phyloP scores from a whole-genome alignment of 139 green algal genomes.

The Gonium pectorale region DNA sequence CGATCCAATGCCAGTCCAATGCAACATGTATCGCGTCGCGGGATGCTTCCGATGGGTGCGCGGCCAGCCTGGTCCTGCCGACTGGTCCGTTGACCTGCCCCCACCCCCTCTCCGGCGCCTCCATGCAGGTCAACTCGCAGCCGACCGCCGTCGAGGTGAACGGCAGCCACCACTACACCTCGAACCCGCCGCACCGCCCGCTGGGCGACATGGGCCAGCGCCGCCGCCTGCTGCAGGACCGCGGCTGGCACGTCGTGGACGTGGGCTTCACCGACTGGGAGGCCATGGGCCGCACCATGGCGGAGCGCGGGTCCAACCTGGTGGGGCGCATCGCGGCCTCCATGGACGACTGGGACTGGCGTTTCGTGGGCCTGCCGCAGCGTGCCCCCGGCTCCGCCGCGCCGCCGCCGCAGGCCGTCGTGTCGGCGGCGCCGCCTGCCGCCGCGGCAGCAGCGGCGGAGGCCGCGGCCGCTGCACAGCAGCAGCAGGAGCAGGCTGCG shows the following conservation, averaged over 20 bases:
- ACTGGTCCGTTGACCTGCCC: no score
- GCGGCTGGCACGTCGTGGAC: slow-evolving; percentile 57
- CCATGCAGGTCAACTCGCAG: slow-evolving; percentile 42
- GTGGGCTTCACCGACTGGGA: slow-evolving; percentile 57
- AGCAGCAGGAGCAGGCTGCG: background rate
- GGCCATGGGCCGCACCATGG: slow-evolving; percentile 1
- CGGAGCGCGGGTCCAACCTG: slow-evolving; percentile 16
- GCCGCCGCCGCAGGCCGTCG: slow-evolving; percentile 10
- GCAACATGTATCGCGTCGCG: no score
- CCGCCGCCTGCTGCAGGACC: slow-evolving; percentile 53
- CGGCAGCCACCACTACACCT: slow-evolving; percentile 60
- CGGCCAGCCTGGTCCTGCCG: no score
- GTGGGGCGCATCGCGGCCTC: slow-evolving; percentile 22
- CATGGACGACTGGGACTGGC: slow-evolving; percentile 37
- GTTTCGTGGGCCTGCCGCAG: slow-evolving; percentile 26
- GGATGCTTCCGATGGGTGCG: no score
- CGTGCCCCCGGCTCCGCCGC: background rate
- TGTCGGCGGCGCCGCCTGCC: background rate
- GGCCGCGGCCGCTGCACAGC: background rate
- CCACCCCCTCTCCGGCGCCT: no score
- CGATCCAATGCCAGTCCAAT: background rate
- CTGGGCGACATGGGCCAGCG: slow-evolving; percentile 50
- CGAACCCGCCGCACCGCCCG: slow-evolving; percentile 44
- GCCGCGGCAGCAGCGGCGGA: background rate
- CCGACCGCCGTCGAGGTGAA: slow-evolving; percentile 62